Percentiles rank a stretch among this genome's conserved stretches.
Conservation (phyloP, 176 grass and related monocot genomes). For the Ampelocalamus luodianensis region DNA sequence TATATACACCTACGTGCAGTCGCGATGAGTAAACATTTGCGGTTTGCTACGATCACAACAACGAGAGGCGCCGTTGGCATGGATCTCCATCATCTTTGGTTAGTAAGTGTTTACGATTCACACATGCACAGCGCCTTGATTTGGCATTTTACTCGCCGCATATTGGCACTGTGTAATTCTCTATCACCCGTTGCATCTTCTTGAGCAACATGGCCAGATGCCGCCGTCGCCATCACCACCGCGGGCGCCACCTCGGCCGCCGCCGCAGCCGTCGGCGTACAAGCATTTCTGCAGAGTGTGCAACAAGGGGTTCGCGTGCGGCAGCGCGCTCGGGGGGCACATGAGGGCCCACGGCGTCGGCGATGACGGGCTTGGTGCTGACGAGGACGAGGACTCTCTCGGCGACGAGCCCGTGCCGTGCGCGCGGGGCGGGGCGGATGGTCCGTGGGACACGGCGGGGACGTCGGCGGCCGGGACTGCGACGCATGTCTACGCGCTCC, state of each 20-base stretch:
- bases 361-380: constrained; percentile 13
- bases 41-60: constrained; percentile 2
- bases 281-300: constrained; percentile 87
- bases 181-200: not conserved
- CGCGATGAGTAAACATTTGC: no score
- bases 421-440: constrained; percentile 17
- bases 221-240: constrained; percentile 43
- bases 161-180: not conserved
- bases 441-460: constrained; percentile 9
- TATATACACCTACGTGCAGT: no score
- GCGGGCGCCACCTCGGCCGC: not conserved
- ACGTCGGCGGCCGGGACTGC: not conserved
- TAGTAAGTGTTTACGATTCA: not conserved
- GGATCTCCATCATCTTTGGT: constrained; percentile 39
- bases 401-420: constrained; percentile 29
- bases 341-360: constrained; percentile 80
- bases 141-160: not conserved
- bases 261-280: constrained; percentile 44
- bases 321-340: constrained; percentile 86
- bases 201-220: constrained; percentile 53
- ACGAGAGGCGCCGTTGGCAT: not conserved
- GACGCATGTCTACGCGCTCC: constrained; percentile 69
- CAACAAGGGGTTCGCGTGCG: constrained; percentile 82
- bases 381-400: constrained; percentile 28
- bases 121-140: not conserved